Evolutionary conservation across 345 rosid genomes (phyloP), one percentile per base, ranked within the genome.

Genomic region (Syzygium jambos): DNA sequence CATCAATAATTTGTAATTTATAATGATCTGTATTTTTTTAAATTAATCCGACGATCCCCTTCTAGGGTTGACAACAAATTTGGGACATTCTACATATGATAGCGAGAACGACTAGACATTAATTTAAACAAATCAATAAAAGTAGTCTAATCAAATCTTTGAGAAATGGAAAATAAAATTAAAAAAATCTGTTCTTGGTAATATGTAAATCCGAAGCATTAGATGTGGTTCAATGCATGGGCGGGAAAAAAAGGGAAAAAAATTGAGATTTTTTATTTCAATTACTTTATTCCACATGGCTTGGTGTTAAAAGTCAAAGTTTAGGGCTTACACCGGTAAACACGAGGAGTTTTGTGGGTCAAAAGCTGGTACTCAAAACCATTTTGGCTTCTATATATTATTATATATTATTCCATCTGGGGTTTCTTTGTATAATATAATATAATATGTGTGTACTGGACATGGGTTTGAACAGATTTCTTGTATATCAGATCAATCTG

Each of bases 231-330:
- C 43, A 41, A 41, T 41, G 16, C 16, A 25, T 27, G 65, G 29
- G 12, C 2, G 30, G 30, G 8, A 59, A 27, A 27, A 59, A 27
- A 59, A n/a, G n/a, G 6, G 43, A 41, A 25, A 5, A 61, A 13
- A n/a, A 12, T 27, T 8, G 4, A 27, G 34, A n/a, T 61, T 61
- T 61, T 27, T 17, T 61, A 16, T 17, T 0, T 61, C 0, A 0
- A 61, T 61, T n/a, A 61, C 34, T 61, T 61, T n/a, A 0, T 61
- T 61, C 34, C 17, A 61, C 0, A n/a, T 10, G 0, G 29, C 30
- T 59, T 15, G 7, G 68, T 27, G 15, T 5, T 11, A 27, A 59
- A 59, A 27, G 68, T 59, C 68, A 59, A 59, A 59, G 12, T 56
- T 11, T 56, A 3, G n/a, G 25, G 25, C 0, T 56, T 56, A 56